These are phyloP conservation scores for Metschnikowia arizonensis DNA, from an alignment of 805 yeast genomes.

Conservation along the genomic window DNA sequence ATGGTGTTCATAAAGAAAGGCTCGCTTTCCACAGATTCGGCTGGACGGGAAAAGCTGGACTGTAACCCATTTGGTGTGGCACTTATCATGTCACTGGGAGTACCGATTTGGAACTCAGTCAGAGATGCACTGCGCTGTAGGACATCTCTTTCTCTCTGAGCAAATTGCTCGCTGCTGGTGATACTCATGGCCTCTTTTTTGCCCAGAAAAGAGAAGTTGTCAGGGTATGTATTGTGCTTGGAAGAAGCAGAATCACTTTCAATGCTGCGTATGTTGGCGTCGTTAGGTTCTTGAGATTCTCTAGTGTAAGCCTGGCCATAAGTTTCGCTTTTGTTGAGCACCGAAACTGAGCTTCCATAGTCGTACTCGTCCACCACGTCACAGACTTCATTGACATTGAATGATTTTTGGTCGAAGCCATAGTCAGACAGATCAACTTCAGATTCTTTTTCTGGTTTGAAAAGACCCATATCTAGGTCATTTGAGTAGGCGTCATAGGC, in stretches of 20 bases:
- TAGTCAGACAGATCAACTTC: background rate
- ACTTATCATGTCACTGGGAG: background rate
- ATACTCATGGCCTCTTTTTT: background rate
- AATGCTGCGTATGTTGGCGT: background rate
- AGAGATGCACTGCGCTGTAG: background rate
- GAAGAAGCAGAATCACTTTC: background rate
- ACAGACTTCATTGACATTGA: background rate
- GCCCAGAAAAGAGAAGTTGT: background rate
- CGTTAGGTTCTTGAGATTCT: too few relatives aligned
- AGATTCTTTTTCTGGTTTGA: background rate
- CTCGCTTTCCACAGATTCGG: background rate
- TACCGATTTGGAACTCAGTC: background rate
- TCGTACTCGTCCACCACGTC: background rate
- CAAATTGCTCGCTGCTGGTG: background rate
- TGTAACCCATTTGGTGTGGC: background rate
- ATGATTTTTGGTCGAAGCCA: background rate
- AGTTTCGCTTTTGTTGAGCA: slow-evolving; percentile 1
- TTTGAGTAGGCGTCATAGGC: background rate
- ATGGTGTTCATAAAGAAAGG: background rate
- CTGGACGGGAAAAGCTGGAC: background rate
- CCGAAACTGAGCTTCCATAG: slow-evolving; percentile 3
- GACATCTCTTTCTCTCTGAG: background rate
- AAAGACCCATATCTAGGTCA: background rate
- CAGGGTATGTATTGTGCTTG: background rate
- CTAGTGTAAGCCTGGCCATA: background rate